A percentile compares a stretch with the other conserved stretches of the same genome.
phyloP scores from a whole-genome alignment of 2,329 filamentous ascomycete genomes.

The Calonectria montana region DNA sequence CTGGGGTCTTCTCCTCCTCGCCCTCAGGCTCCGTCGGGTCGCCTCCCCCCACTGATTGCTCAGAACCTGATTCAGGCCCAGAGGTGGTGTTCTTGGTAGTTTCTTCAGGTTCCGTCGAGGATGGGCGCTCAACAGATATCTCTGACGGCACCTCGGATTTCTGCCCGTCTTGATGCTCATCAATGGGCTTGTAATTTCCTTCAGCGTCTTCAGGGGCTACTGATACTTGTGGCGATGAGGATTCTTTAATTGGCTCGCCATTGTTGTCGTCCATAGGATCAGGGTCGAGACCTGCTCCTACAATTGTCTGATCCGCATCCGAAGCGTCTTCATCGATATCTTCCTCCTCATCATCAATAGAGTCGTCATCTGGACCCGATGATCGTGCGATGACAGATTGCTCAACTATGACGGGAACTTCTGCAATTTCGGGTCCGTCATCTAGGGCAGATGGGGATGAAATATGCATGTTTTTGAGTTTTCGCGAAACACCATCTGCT shows the following conservation, averaged over 20 bases:
- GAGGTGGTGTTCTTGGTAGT: background rate
- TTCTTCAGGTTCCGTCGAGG: slow-evolving; percentile 7
- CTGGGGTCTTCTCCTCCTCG: slow-evolving; percentile 7
- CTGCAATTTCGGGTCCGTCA: slow-evolving; percentile 53
- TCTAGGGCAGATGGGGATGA: slow-evolving; percentile 70
- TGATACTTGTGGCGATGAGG: slow-evolving; percentile 20
- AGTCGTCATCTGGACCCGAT: slow-evolving; percentile 5
- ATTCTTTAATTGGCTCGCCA: slow-evolving; percentile 10
- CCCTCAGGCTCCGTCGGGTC: slow-evolving; percentile 23
- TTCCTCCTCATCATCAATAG: slow-evolving; percentile 20
- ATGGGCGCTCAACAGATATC: slow-evolving; percentile 11
- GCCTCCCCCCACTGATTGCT: slow-evolving; percentile 12
- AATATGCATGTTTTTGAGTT: slow-evolving; percentile 60
- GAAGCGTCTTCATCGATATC: slow-evolving; percentile 22
- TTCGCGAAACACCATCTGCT: slow-evolving; percentile 57
- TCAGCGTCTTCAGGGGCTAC: slow-evolving; percentile 29
- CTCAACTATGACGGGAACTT: slow-evolving; percentile 56
- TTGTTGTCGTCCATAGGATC: slow-evolving; percentile 34
- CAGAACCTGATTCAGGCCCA: background rate
- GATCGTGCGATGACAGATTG: slow-evolving; percentile 43
- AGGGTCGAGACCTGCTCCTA: slow-evolving; percentile 36
- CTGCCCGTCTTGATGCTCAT: slow-evolving; percentile 4
- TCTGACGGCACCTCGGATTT: slow-evolving; percentile 7
- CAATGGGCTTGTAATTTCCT: slow-evolving; percentile 34
- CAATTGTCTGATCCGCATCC: slow-evolving; percentile 41